Base-by-base conservation (phyloP, 2,329 filamentous ascomycete species). In the Colletotrichum filicis region DNA sequence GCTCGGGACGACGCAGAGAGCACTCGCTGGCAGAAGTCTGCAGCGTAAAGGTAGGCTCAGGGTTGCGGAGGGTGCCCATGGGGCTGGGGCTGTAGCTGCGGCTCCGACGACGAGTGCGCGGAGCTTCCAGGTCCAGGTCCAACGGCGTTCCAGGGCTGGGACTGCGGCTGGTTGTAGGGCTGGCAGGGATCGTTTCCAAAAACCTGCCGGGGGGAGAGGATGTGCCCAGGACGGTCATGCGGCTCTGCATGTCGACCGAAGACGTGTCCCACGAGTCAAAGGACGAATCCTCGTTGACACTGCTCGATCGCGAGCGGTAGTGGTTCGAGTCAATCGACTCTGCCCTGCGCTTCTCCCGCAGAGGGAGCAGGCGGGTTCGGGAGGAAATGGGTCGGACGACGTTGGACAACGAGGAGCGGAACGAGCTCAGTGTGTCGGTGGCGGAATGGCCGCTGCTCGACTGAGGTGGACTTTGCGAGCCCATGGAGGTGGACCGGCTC, bases 241-340 rank as follows among this genome's bases (percentile, higher is more conserved):
- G 87, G 76, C 87, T 89, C 75, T 92, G 89, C 3, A 88, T 83
- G 76, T 92, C 92, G 2, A 94, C 91, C 0, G 87, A 85, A 0
- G 92, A 93, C 0, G 92, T 94, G 77, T 95, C 92, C 93, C 93
- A 95, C 2, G 88, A 91, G 77, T 94, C 93, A 77, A 95, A 94
- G 1, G 90, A 89, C 74, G 93, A 91, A n/a, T 89, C 88, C 16
- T 79, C 77, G 35, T 82, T 82, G 49, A 79, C 77, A 46, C 82
- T 82, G 49, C 81, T 81, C 19, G 79, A 79, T 5, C 78, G 77
- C 6, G 82, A 81, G 5, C 76, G 79, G 58, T 82, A 80, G 8
- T 78, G 73, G 53, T 77, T 80, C 0, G 87, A 88, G 6, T 89
- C 87, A 11, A 88, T 79, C 1, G 90, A 91, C 7, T 82, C 76